Evolutionary conservation across 2,329 filamentous ascomycete species (phyloP), one percentile per base, ranked within the genome.

Genomic region (Cytospora schulzeri): DNA sequence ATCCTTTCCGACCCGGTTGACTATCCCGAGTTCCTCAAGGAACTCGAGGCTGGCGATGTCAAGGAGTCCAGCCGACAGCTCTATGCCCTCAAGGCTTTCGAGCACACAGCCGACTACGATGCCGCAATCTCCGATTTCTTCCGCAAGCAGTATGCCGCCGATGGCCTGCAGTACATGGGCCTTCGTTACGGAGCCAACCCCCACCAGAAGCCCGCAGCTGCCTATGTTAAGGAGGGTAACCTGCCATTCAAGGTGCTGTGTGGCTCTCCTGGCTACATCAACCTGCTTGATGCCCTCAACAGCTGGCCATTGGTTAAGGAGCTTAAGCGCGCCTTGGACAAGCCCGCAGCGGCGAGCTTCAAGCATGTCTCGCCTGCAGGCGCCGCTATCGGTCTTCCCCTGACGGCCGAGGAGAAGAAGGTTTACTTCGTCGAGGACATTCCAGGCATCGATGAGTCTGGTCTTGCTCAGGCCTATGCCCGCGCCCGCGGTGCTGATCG

Each of bases 381-480:
- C 74, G 95, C 94, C 65, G 94, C 95, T 70, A 95, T 99, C 73
- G 95, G 93, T 70, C 88, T 95, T 8, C 92, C 93, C 26, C 85
- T 99, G 69, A 92, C 83, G 69, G 87, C 91, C 50, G 91, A 91
- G 60, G 95, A 99, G 85, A 90, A 91, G 79, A 96, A 96, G 81
- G 95, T 97, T 62, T 99, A 97, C 84, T 97, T 99, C 84, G 95
- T 99, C 65, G 92, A 96, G 74, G 95, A 97, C 75, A 96, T 99
- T 72, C 86, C 88, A 66, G 93, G 92, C 61, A 88, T 99, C 68
- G 92, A 96, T 78, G 86, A 85, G 55, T 98, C 94, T 11, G 85
- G 84, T 52, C 87, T 98, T 35, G 95, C 95, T 28, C 93, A 97
- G 80, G 95, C 95, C 48, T 99, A 99, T 74, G 94, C 95, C 65